These are phyloP conservation scores for Serendipita sp. DNA, from an alignment of 768 basidiomycete species.

Conservation along the genomic window DNA sequence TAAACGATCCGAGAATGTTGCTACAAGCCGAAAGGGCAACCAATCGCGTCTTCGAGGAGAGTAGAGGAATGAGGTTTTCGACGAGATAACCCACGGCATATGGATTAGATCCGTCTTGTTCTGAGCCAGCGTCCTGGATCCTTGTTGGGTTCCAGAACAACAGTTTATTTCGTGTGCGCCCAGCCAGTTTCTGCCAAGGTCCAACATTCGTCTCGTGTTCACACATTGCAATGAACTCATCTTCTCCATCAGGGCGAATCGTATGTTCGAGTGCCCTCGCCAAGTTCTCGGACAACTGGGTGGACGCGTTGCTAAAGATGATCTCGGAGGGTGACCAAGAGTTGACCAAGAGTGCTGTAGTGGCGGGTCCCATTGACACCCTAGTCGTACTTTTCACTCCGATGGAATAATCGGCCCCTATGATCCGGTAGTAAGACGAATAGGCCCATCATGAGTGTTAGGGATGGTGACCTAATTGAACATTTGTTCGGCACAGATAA, in stretches of 20 bases:
- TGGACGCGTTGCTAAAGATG: constrained; percentile 49
- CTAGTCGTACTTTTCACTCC: constrained; percentile 38
- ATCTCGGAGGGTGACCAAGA: constrained; percentile 47
- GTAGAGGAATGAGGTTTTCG: constrained; percentile 40
- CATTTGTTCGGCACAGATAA: constrained; percentile 58
- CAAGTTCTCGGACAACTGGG: constrained; percentile 53
- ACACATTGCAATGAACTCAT: constrained; percentile 63
- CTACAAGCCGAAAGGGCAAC: constrained; percentile 62
- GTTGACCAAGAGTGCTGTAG: constrained; percentile 46
- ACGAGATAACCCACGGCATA: constrained; percentile 44
- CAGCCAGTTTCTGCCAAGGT: constrained; percentile 61
- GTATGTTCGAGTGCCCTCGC: constrained; percentile 41
- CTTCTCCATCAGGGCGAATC: constrained; percentile 30
- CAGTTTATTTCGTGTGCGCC: constrained; percentile 34
- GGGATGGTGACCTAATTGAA: constrained; percentile 32
- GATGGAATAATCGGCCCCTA: constrained; percentile 48
- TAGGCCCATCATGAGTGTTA: not conserved
- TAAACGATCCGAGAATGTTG: constrained; percentile 54
- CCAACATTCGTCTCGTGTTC: constrained; percentile 78
- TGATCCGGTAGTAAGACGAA: not conserved
- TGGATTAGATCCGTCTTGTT: constrained; percentile 31
- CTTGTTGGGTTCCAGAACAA: constrained; percentile 44
- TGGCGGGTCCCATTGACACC: constrained; percentile 31
- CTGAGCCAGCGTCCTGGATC: constrained; percentile 21
- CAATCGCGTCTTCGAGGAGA: constrained; percentile 50